Evolutionary conservation across 2,329 filamentous ascomycete genomes (phyloP), one percentile per base, ranked within the genome.

Genomic region (Diaporthe citri): DNA sequence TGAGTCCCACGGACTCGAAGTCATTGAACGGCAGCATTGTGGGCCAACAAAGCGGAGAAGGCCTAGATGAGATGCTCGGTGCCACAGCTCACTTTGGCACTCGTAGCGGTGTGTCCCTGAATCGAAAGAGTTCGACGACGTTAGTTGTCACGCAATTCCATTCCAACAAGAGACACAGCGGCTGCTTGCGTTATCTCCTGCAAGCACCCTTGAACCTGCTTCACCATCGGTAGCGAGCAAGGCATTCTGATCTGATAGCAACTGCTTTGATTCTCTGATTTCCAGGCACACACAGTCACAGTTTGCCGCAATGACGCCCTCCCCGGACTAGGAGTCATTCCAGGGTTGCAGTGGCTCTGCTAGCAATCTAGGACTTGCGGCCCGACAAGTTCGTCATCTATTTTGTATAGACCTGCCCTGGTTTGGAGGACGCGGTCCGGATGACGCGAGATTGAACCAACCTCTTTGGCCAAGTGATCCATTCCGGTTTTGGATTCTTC

Each of bases 331-430:
- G 52, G 62, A 69, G 39, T 34, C 57, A 52, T 51, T 59, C 60
- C 51, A 60, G 56, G 67, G 74, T 77, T 76, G 74, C 67, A 74
- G 15, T 70, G 57, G 46, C 41, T 60, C 56, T 76, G 71, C 71
- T 72, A 55, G 64, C 64, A 55, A 41, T 69, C 64, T 69, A 75
- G 76, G 76, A 74, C 74, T 56, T 72, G 72, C 76, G 76, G 76
- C 59, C 71, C 76, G 76, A 74, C n/a, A 70, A 76, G 74, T 70
- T 72, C n/a, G 51, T 59, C 71, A 51, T 75, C 57, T 72, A 74
- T 52, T 74, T 51, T 51, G 48, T 69, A 46, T 55, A 36, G 51
- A 36, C 60, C 67, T 69, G 62, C 10, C 69, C 56, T 41, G 59
- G 67, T 15, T 57, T 51, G 20, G 41, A 76, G 48, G 31, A 55